phyloP scores from a whole-genome alignment of 1,284 basidiomycete genomes.

The Ceratobasidium sp. region DNA sequence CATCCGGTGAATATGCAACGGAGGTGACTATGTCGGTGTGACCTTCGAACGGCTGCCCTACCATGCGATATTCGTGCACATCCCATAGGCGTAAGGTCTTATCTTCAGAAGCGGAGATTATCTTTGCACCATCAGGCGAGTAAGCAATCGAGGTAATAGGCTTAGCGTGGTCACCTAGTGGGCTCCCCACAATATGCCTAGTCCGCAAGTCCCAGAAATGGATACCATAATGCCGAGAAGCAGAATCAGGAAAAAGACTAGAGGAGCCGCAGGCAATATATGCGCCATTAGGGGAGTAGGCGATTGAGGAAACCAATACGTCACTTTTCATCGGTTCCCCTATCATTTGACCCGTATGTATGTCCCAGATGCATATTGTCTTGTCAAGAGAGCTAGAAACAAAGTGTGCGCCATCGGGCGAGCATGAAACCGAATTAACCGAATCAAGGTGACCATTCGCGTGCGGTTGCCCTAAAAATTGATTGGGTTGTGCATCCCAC shows the following conservation, averaged over 20 bases:
- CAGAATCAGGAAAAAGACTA: no score
- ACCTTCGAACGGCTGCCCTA: not conserved
- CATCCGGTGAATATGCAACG: slow-evolving; percentile 32
- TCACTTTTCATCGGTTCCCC: no score
- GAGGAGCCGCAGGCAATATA: no score
- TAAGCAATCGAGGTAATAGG: not conserved
- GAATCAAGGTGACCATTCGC: not conserved
- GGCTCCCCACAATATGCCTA: not conserved
- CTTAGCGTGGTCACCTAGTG: not conserved
- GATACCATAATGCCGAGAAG: no score
- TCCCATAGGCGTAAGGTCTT: slow-evolving; percentile 33
- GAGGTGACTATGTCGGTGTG: slow-evolving; percentile 2
- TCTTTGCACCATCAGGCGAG: slow-evolving; percentile 16
- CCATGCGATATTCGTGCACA: slow-evolving; percentile 45
- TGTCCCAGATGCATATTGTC: no score
- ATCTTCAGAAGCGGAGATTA: slow-evolving; percentile 28
- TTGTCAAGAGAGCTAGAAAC: no score
- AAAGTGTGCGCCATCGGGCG: no score
- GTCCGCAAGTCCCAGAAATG: slow-evolving; percentile 32
- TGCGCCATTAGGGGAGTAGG: no score
- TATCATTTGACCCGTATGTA: no score
- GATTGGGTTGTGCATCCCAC: slow-evolving; percentile 19
- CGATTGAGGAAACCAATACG: no score
- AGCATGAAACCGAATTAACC: no score
- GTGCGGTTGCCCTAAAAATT: not conserved